phyloP scores from a whole-genome alignment of 108 stramenopile species.

The Pseudonitzschia multiseries region DNA sequence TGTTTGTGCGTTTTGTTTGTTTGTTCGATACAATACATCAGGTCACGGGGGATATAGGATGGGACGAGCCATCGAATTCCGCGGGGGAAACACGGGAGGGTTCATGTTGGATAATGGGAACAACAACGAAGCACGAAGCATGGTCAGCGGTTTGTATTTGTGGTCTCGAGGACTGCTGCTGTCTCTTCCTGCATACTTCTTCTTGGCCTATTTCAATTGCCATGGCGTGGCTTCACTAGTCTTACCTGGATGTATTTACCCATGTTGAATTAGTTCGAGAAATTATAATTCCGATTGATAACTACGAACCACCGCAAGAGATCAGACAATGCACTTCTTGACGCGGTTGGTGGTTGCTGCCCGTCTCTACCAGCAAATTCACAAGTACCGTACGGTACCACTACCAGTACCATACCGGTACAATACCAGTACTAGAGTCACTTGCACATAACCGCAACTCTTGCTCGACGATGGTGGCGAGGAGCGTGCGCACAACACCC shows the following conservation, averaged over 20 bases:
- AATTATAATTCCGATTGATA: background rate
- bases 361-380: no score
- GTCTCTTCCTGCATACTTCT: no score
- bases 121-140: constrained; percentile 22
- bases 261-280: constrained; percentile 52
- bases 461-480: no score
- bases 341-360: background rate
- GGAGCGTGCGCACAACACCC: background rate
- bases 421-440: no score
- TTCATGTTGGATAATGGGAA: no score
- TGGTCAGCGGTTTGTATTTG: no score
- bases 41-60: background rate
- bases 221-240: constrained; percentile 11
- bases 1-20: background rate
- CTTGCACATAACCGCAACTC: no score
- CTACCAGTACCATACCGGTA: background rate
- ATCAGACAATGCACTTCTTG: background rate
- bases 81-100: constrained; percentile 16
- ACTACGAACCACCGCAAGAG: background rate
- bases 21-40: constrained; percentile 7
- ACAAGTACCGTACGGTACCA: no score
- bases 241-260: constrained; percentile 93
- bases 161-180: no score
- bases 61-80: background rate
- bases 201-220: no score